These are phyloP conservation scores for Saccharomycopsis sp. DNA, from an alignment of 805 yeast species.

Conservation along the genomic window DNA sequence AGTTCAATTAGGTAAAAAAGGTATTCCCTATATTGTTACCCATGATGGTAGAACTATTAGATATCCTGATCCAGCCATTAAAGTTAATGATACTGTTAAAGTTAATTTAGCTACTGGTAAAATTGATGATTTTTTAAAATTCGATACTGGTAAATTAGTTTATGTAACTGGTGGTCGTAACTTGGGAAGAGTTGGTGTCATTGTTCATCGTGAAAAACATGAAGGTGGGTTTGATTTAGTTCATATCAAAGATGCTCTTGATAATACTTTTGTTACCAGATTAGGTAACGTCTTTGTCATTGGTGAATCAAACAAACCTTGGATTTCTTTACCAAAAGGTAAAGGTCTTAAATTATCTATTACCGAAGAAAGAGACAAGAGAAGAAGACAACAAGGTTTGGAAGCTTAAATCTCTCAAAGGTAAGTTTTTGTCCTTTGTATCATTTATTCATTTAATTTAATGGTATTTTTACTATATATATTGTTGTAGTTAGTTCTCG, in stretches of 20 bases:
- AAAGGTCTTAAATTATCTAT: conserved; percentile 95
- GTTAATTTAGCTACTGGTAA: conserved; percentile 94
- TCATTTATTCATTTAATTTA: not conserved
- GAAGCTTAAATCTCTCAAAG: conserved; percentile 11
- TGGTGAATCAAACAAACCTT: conserved; percentile 94
- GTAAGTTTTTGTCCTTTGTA: not conserved
- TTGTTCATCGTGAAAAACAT: conserved; percentile 93
- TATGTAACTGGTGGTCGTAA: conserved; percentile 98
- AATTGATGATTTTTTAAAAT: conserved; percentile 79
- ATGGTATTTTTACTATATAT: not conserved
- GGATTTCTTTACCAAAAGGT: conserved; percentile 95
- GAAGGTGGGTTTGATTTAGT: conserved; percentile 98
- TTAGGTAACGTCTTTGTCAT: conserved; percentile 85
- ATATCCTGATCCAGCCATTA: conserved; percentile 97
- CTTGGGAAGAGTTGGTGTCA: conserved; percentile 96
- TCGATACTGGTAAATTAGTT: conserved; percentile 85
- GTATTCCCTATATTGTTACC: conserved; percentile 96
- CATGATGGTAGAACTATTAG: conserved; percentile 99
- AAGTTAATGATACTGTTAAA: conserved; percentile 96
- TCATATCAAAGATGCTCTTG: conserved; percentile 91
- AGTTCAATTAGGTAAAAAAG: conserved; percentile 97
- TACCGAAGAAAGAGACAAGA: conserved; percentile 97
- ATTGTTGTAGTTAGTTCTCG: too few species aligned
- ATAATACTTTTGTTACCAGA: conserved; percentile 94
- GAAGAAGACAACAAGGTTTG: conserved; percentile 73